Evolutionary conservation across 768 basidiomycete genomes (phyloP), one percentile per base, ranked within the genome.

Genomic region (Lepiota venenata): DNA sequence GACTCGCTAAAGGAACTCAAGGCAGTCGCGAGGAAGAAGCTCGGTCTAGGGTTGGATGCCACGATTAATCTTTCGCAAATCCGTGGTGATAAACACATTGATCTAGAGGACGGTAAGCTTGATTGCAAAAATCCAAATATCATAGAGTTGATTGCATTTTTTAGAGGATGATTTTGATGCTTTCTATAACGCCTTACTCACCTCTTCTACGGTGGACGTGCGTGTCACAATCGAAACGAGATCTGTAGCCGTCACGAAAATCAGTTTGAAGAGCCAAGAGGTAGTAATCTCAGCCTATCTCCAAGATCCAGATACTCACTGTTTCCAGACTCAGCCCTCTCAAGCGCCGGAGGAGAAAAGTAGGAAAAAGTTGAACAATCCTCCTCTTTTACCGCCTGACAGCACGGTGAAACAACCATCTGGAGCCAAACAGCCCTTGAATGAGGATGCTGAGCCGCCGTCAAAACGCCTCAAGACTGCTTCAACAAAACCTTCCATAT

Each of bases 81-180:
- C 44, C 78, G 85, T 32, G 74, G 74, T 18, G 79, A 73, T 7
- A 70, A 70, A 54, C 63, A 65, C 12, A 76, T 91, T 20, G 87
- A 87, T 64, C 74, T 93, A n/a, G 88, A 88, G 35, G 89, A 92
- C 63, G 87, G 91, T 89, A 60, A 57, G 75, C 65, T 14, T 16
- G 35, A 15, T 29, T 49, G 20, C 49, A 14, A 50, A 45, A 49
- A 44, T 43, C 32, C 35, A 25, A 18, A 42, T 47, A 47, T 48
- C 53, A 48, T n/a, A 12, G 8, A 11, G 21, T 16, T 51, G 37
- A 43, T 35, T 38, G 38, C 45, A 54, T 39, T 58, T 39, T 58
- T 9, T 58, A 92, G 90, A 89, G 41, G 89, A 87, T 37, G 90
- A 92, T 66, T 91, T 90, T 58, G 84, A 85, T 50, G 88, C 88